Percentiles rank a stretch among this genome's conserved stretches.
These are phyloP conservation scores for Magnusiomyces tetraspermus DNA, from an alignment of 1,139 yeast genomes.

Conservation along the genomic window DNA sequence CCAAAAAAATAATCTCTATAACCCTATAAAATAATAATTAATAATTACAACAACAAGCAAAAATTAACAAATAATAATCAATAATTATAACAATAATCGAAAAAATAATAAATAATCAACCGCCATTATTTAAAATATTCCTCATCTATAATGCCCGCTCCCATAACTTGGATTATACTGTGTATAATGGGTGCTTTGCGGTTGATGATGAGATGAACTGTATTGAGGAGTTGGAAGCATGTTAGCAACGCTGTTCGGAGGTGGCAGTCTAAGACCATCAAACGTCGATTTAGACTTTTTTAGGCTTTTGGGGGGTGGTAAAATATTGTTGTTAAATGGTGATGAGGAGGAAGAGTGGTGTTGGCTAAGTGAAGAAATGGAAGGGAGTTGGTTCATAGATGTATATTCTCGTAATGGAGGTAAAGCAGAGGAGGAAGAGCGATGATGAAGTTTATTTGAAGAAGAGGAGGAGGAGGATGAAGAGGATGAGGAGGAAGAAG, in stretches of 20 bases:
- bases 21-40: too few relatives aligned
- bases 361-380: neutral
- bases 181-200: neutral
- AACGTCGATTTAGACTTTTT: constrained; percentile 7
- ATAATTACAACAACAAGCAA: too few relatives aligned
- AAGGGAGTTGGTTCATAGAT: neutral
- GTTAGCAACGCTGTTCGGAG: neutral
- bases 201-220: neutral
- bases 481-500: neutral
- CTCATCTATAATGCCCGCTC: too few relatives aligned
- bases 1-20: too few relatives aligned
- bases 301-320: neutral
- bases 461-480: too few relatives aligned
- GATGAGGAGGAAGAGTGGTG: neutral
- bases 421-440: constrained; percentile 1
- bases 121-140: too few relatives aligned
- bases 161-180: neutral
- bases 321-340: neutral
- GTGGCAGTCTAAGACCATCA: constrained; percentile 13
- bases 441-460: constrained; percentile 1
- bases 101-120: too few relatives aligned
- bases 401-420: constrained; percentile 5
- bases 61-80: too few relatives aligned
- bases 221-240: neutral
- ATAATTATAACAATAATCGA: too few relatives aligned